Evolutionary conservation across 208 protist species (phyloP), one percentile per base, ranked within the genome.

Genomic region (Giardia duodenalis): DNA sequence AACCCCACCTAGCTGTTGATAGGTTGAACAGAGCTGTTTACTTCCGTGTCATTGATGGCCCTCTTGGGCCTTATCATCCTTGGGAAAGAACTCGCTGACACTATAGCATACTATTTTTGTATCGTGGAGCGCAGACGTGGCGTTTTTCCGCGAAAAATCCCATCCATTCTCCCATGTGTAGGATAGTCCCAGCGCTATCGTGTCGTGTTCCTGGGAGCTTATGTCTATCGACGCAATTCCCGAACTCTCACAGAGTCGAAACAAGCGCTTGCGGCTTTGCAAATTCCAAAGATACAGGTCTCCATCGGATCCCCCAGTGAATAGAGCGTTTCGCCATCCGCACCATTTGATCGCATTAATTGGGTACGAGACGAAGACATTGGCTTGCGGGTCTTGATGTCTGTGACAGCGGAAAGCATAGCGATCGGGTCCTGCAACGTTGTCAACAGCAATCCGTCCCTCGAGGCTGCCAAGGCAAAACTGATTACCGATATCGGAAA

Each of bases 11-110:
- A n/a, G n/a, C n/a, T n/a, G n/a, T n/a, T n/a, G n/a, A n/a, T n/a
- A n/a, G n/a, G n/a, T n/a, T n/a, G n/a, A n/a, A n/a, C n/a, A n/a
- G n/a, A n/a, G n/a, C n/a, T n/a, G n/a, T n/a, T n/a, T n/a, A n/a
- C n/a, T n/a, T n/a, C n/a, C n/a, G n/a, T n/a, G n/a, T n/a, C n/a
- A n/a, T n/a, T n/a, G n/a, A n/a, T n/a, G n/a, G n/a, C n/a, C n/a
- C n/a, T n/a, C n/a, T n/a, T n/a, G n/a, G n/a, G n/a, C n/a, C n/a
- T n/a, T n/a, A n/a, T n/a, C n/a, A n/a, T n/a, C n/a, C n/a, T n/a
- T n/a, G n/a, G n/a, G n/a, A n/a, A 76, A 76, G 57, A 76, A 76
- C 57, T 76, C 57, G 57, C 57, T 76, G 57, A 76, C 57, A 10
- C 19, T 39, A 30, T 76, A 76, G 19, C 19, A 39, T 10, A 76